A percentile compares a stretch with the other conserved stretches of the same genome.
Conservation (phyloP, 2,329 filamentous ascomycete species). For the Cladophialophora yegresii region DNA sequence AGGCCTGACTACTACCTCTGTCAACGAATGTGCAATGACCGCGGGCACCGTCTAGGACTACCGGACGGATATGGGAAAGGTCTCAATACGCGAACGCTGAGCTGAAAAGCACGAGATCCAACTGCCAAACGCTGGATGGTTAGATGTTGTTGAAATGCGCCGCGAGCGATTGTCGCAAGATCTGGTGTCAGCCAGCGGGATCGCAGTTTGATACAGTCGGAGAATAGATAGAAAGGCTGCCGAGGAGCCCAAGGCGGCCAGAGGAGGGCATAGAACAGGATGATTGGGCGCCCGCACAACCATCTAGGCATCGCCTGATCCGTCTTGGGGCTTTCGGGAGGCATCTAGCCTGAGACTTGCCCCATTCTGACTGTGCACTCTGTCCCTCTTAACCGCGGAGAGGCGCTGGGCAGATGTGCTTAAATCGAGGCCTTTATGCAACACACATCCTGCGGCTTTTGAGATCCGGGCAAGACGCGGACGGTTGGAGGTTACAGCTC, state of each 20-base stretch:
- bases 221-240: constrained; percentile 11
- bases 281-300: not conserved
- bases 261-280: not conserved
- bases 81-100: constrained; percentile 7
- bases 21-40: constrained; percentile 13
- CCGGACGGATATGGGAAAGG: not conserved
- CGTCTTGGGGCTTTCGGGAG: no score
- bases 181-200: constrained; percentile 22
- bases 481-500: not conserved
- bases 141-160: constrained; percentile 17
- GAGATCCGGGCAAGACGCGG: not conserved
- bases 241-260: constrained; percentile 8
- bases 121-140: not conserved
- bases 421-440: not conserved
- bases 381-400: not conserved
- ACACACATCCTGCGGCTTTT: not conserved
- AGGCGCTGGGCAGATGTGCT: not conserved
- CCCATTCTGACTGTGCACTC: not conserved
- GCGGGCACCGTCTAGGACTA: not conserved
- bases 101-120: constrained; percentile 6
- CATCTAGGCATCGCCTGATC: not conserved
- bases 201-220: constrained; percentile 2
- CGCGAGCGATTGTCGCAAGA: constrained; percentile 22
- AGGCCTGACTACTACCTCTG: constrained; percentile 4
- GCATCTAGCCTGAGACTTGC: not conserved